phyloP scores from a whole-genome alignment of 495 filamentous ascomycete genomes.

The Thermochaetoides thermophila region DNA sequence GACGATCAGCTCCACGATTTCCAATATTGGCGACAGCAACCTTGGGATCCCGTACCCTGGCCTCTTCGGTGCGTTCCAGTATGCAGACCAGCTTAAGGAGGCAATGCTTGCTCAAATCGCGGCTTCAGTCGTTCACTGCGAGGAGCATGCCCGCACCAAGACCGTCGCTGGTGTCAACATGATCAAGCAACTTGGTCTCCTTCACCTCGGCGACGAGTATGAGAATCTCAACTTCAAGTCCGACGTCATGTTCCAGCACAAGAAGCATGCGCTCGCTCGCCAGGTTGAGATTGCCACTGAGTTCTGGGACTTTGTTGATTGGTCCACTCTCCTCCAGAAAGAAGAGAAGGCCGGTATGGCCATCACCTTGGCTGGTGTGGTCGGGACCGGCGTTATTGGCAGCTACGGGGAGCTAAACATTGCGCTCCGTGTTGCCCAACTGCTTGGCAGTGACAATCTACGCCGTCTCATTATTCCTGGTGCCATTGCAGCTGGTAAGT shows the following conservation, averaged over 20 bases:
- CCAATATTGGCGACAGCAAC: conserved; percentile 56
- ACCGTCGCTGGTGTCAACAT: conserved; percentile 70
- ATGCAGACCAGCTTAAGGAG: conserved; percentile 80
- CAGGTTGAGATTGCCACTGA: conserved; percentile 81
- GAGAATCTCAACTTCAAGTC: conserved; percentile 69
- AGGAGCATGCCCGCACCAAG: conserved; percentile 66
- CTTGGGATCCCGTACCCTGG: conserved; percentile 79
- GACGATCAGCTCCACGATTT: conserved; percentile 54
- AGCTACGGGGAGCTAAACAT: conserved; percentile 83
- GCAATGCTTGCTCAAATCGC: conserved; percentile 85
- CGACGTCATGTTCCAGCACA: conserved; percentile 82
- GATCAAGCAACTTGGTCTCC: conserved; percentile 74
- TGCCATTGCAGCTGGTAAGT: conserved; percentile 61
- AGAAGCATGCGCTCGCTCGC: conserved; percentile 62
- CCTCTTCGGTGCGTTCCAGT: conserved; percentile 70
- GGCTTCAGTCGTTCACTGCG: conserved; percentile 58
- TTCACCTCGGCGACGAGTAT: conserved; percentile 81
- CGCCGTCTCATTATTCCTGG: conserved; percentile 71
- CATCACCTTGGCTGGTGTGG: conserved; percentile 75
- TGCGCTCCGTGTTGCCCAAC: conserved; percentile 57
- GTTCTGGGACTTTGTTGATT: conserved; percentile 84
- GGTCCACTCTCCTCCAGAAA: conserved; percentile 62
- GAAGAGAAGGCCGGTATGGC: conserved; percentile 95
- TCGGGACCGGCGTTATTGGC: conserved; percentile 67
- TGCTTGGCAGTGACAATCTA: conserved; percentile 74